Evolutionary conservation across 148 eudicot species (phyloP), one percentile per base, ranked within the genome.

Genomic region (Chenopodium quinoa): DNA sequence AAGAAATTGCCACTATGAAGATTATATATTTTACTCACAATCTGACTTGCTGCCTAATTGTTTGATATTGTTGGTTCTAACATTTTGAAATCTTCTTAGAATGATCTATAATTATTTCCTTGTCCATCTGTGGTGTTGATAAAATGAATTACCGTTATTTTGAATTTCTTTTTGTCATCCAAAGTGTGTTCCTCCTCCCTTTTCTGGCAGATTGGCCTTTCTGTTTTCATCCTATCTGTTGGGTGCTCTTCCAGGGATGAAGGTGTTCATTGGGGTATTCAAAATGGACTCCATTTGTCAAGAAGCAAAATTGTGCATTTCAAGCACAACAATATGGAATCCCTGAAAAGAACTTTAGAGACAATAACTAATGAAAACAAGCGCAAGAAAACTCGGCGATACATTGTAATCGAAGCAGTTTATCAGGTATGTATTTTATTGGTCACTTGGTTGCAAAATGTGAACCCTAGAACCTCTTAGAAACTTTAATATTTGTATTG

Each of bases 191-290:
- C 23, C 22, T n/a, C 62, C 12, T 23, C 62, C 12, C 32, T 48
- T 6, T 46, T 50, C 19, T 17, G 40, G 20, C 48, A n/a, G 44
- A 62, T 73, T 9, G 54, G 25, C 14, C 37, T 69, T 78, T 58
- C 40, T 73, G 70, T 31, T 72, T 19, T 54, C 48, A 11, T 60
- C 25, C 80, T 68, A 63, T 80, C 40, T 54, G 68, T 20, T 73
- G 37, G 20, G 14, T 83, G 31, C 27, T 72, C 17, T 83, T 84
- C 23, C 85, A 96, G 99, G 79, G 99, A 97, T 82, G 99, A 97
- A 78, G 99, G 98, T 79, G 99, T 96, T 71, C 97, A 92, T 80
- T 96, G 99, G 99, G 97, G 97, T 69, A 92, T 96, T 79, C 99
- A 97, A 82, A 97, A 94, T 84, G 99, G 99, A 65, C 98, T 97